Conservation (phyloP, 495 filamentous ascomycete species). For the Haplographium delicatum region DNA sequence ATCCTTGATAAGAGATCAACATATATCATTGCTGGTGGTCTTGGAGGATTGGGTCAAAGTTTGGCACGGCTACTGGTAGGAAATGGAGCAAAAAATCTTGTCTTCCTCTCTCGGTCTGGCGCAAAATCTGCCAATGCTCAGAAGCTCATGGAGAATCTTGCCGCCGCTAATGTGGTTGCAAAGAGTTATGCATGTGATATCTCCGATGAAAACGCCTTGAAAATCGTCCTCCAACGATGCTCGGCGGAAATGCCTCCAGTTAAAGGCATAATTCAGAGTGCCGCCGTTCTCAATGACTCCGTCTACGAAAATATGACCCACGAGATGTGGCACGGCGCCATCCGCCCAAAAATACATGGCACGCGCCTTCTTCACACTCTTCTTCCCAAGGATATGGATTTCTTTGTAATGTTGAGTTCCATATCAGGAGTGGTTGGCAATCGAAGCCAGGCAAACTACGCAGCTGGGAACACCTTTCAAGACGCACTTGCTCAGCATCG, state of each 20-base stretch:
- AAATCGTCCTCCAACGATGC: not conserved
- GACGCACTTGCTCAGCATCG: not conserved
- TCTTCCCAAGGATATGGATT: not conserved
- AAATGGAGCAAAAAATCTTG: constrained; percentile 48
- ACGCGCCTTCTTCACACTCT: not conserved
- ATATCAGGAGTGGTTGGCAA: not conserved
- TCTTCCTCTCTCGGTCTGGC: constrained; percentile 53
- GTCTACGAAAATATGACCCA: not conserved
- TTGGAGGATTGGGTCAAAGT: constrained; percentile 46
- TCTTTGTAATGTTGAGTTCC: not conserved
- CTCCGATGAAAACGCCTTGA: constrained; percentile 17
- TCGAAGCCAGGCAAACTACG: not conserved
- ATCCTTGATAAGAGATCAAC: constrained; percentile 32
- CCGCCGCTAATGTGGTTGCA: constrained; percentile 15
- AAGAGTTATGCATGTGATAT: constrained; percentile 36
- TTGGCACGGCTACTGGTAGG: constrained; percentile 46
- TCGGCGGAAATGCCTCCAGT: not conserved
- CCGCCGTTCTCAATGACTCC: not conserved
- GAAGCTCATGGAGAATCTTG: constrained; percentile 16
- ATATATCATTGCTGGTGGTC: constrained; percentile 55
- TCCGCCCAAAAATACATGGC: not conserved
- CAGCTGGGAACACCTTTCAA: not conserved
- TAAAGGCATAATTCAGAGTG: not conserved
- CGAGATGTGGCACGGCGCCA: not conserved
- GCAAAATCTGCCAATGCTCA: constrained; percentile 18